phyloP scores from a whole-genome alignment of 75 land plant genomes.

The Pseudotsuga menziesii region DNA sequence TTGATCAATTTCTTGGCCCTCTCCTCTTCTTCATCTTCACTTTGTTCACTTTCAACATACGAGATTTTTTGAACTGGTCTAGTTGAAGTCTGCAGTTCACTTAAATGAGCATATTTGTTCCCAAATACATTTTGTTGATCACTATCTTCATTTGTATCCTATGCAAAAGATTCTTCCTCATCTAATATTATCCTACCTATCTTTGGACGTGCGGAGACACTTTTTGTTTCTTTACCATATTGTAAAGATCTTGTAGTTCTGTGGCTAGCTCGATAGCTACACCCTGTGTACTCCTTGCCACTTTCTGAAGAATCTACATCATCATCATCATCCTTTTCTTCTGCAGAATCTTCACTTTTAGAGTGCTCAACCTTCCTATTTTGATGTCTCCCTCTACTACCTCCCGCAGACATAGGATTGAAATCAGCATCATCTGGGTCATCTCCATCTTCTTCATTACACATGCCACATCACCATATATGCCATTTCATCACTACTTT shows the following conservation, averaged over 20 bases:
- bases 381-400: conserved; percentile 14
- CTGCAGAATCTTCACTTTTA: conserved; percentile 62
- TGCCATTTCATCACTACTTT: no score
- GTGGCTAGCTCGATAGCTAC: conserved; percentile 23
- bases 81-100: conserved; percentile 69
- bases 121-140: conserved; percentile 25
- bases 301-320: conserved; percentile 69
- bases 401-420: conserved; percentile 56
- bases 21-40: conserved; percentile 75
- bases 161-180: conserved; percentile 51
- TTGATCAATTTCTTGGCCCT: conserved; percentile 55
- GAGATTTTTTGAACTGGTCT: conserved; percentile 87
- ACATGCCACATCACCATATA: no score
- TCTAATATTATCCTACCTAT: conserved; percentile 47
- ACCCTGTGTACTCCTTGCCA: conserved; percentile 32
- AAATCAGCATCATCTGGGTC: conserved; percentile 95
- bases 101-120: conserved; percentile 18
- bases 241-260: conserved; percentile 35
- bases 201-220: conserved; percentile 22
- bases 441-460: no score
- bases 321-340: conserved; percentile 58
- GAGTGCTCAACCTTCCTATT: conserved; percentile 3
- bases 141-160: conserved; percentile 55
- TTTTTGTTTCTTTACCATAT: conserved; percentile 24
- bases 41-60: conserved; percentile 94